Evolutionary conservation across 1,284 basidiomycete genomes (phyloP), one percentile per base, ranked within the genome.

Genomic region (Austroboletus niveus): DNA sequence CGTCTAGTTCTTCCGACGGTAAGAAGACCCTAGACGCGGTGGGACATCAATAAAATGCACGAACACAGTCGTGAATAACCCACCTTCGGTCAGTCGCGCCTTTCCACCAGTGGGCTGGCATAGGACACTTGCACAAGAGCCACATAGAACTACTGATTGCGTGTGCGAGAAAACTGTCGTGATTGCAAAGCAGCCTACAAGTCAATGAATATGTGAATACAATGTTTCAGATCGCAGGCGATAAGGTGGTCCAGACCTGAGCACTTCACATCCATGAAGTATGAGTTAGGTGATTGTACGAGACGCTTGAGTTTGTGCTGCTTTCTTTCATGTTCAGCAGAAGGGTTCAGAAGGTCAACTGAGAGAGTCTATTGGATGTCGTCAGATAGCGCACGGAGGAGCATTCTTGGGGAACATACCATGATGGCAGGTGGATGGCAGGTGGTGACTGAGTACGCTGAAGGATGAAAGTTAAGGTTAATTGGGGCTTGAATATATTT

Each of bases 231-330:
- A 39, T 22, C 29, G 14, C 22, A 11, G 22, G 39, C 9, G 5
- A 42, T n/a, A 10, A 11, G n/a, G 75, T 8, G 32, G 34, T n/a
- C 52, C 82, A 58, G 54, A 90, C 94, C 92, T 69, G 96, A 90
- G 81, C 96, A 99, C 80, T 99, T 99, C 69, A 99, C 95, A 73
- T 99, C 97, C 97, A 99, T 99, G 80, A 98, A 99, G 80, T 95
- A 98, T 43, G 94, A 97, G 80, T 97, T 94, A 61, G 94, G 94
- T 58, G 87, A 90, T 78, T 98, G 97, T 66, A 99, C 97, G 68
- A 99, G 87, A 73, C 95, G 89, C 87, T 99, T 99, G 77, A 98
- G 92, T 85, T 99, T 99, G 88, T 98, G 92, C 75, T 87, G 91
- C 76, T 80, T 87, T 75, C 80, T 87, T 79, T 95, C 89, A 64